Base-by-base conservation (phyloP, 1,284 basidiomycete genomes). In the Cutaneotrichosporon cyanovorans region DNA sequence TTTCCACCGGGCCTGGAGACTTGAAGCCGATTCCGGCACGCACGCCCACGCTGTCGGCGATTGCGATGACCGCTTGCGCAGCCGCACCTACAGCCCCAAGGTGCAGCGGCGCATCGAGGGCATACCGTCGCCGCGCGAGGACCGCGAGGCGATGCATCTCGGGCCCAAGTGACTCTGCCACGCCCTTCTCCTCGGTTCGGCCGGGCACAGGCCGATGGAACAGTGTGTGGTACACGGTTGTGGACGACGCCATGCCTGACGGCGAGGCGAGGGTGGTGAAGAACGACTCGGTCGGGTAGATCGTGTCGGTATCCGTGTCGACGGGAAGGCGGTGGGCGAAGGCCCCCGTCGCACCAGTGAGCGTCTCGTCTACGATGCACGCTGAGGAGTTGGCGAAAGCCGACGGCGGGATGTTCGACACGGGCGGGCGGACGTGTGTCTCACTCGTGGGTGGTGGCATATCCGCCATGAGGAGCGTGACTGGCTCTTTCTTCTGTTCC, bases 301-400 rank as follows among this genome's bases (percentile, higher is more conserved):
- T 49, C 15, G 51, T 56, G 15, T 34, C 18, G 9, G 34, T 35
- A 11, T 11, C 21, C 36, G 21, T n/a, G 19, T 37, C 37, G 7
- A 60, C 42, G 0, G 58, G 48, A 6, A 57, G 12, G 14, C 59
- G 59, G 14, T 53, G 44, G 4, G 50, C 16, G 2, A 61, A 48
- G 4, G 47, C 28, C 2, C 51, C 39, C 5, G 42, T 23, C 2
- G 42, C 40, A 10, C 37, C 59, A 0, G 49, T 32, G 11, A 66
- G 53, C 3, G 60, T 56, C 31, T 65, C 55, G 55, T 67, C 63
- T 16, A 65, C 50, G 16, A 69, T 55, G 4, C 47, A 37, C 3
- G 65, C 57, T 2, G 45, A 34, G 1, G 61, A 55, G 48, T 69
- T 65, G 19, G 42, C 48, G 14, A 56, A 50, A 1, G 56, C 55